Conservation (phyloP, 306 rosid genomes). For the Vigna reflexopilosa region DNA sequence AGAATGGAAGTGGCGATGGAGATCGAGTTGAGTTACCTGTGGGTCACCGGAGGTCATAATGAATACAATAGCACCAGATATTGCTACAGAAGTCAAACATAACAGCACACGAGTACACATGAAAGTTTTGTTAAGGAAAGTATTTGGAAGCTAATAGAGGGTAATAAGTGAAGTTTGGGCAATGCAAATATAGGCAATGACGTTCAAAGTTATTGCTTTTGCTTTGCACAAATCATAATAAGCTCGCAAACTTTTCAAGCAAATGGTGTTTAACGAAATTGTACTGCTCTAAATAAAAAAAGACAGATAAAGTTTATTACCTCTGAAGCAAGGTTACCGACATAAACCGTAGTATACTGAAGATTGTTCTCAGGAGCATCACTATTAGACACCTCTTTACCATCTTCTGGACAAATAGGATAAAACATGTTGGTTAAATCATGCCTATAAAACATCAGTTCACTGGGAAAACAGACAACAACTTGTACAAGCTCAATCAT, state of each 20-base stretch:
- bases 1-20: constrained; percentile 87
- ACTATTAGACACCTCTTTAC: constrained; percentile 71
- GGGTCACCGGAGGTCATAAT: constrained; percentile 22
- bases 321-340: constrained; percentile 96
- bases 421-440: constrained; percentile 32
- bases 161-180: not conserved
- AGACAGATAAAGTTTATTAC: constrained; percentile 45
- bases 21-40: constrained; percentile 86
- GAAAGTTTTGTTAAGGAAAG: not conserved
- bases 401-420: constrained; percentile 77
- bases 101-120: constrained; percentile 8
- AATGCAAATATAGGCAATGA: constrained; percentile 4
- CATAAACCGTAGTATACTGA: constrained; percentile 95
- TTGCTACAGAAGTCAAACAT: constrained; percentile 19
- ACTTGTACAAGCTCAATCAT: constrained; percentile 18
- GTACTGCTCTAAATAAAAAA: not conserved
- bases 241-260: constrained; percentile 19
- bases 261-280: constrained; percentile 1
- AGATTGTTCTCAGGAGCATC: constrained; percentile 97
- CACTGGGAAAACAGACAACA: constrained; percentile 23
- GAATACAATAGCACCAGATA: constrained; percentile 23
- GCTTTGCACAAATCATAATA: not conserved
- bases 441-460: constrained; percentile 12
- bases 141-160: not conserved
- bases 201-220: constrained; percentile 6